Percentiles rank a stretch among this genome's conserved stretches.
Evolutionary conservation across 148 eudicot genomes (phyloP).

Genomic region (Rhododendron griersonianum): DNA sequence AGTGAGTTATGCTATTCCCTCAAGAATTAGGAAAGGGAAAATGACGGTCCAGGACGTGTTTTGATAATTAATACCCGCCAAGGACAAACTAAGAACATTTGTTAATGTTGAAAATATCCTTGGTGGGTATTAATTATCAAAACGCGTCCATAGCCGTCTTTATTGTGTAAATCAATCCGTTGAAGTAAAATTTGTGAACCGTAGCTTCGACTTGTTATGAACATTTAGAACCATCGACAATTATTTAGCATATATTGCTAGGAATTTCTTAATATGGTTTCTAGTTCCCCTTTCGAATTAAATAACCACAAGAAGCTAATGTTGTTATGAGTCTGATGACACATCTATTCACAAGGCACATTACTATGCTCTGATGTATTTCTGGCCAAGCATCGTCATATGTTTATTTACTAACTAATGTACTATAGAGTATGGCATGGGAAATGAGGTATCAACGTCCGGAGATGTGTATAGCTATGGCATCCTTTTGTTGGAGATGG

Average conservation of each 20-base stretch:
- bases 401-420: background rate
- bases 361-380: background rate
- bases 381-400: background rate
- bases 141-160: no score
- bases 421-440: background rate
- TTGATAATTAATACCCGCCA: no score
- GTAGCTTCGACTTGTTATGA: background rate
- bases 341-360: background rate
- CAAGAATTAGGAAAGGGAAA: no score
- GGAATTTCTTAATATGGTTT: background rate
- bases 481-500: background rate
- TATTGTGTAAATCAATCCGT: no score
- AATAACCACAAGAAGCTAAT: background rate
- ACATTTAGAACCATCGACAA: background rate
- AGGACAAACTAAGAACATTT: no score
- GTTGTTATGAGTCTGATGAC: background rate
- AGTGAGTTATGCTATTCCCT: no score
- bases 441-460: background rate
- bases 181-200: no score
- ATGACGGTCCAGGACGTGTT: no score
- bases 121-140: no score
- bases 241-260: background rate
- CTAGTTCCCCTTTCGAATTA: background rate
- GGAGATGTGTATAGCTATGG: background rate
- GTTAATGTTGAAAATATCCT: no score